These are phyloP conservation scores for Penicillium dipodomyicola DNA, from an alignment of 495 filamentous ascomycete genomes.

Conservation along the genomic window DNA sequence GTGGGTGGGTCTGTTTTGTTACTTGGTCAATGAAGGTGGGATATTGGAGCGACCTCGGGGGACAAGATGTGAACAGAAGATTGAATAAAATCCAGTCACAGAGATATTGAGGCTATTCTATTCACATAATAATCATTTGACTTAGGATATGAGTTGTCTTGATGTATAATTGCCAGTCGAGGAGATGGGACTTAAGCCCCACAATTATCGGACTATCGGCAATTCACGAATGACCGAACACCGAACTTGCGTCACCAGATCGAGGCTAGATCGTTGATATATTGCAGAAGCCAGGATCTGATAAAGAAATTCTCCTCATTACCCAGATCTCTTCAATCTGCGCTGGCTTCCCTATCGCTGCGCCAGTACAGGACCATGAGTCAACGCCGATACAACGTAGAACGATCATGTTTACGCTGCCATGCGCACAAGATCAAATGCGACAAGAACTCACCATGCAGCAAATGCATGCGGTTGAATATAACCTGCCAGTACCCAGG, in stretches of 20 bases:
- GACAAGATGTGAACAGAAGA: too few species aligned
- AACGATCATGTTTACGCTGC: conserved; percentile 38
- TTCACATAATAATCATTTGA: not conserved
- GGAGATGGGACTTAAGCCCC: not conserved
- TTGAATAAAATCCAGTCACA: not conserved
- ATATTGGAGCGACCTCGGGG: not conserved
- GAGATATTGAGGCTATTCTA: not conserved
- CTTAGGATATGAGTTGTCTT: not conserved
- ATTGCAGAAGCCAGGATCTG: not conserved
- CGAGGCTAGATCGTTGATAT: not conserved
- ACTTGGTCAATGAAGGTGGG: not conserved
- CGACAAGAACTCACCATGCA: conserved; percentile 34
- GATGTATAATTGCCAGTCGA: too few species aligned
- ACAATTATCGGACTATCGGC: not conserved
- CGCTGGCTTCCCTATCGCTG: not conserved
- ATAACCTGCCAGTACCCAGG: conserved; percentile 35
- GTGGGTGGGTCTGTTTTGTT: not conserved
- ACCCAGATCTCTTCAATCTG: not conserved
- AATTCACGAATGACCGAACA: conserved; percentile 12
- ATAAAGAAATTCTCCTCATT: not conserved
- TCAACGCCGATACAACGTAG: conserved; percentile 26
- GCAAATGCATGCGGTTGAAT: conserved; percentile 25
- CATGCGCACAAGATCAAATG: conserved; percentile 40
- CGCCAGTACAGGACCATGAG: conserved; percentile 6
- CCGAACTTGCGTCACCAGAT: not conserved